A percentile compares a stretch with the other conserved stretches of the same genome.
Conservation (phyloP, 1,284 basidiomycete species). For the Cronartium quercuum region DNA sequence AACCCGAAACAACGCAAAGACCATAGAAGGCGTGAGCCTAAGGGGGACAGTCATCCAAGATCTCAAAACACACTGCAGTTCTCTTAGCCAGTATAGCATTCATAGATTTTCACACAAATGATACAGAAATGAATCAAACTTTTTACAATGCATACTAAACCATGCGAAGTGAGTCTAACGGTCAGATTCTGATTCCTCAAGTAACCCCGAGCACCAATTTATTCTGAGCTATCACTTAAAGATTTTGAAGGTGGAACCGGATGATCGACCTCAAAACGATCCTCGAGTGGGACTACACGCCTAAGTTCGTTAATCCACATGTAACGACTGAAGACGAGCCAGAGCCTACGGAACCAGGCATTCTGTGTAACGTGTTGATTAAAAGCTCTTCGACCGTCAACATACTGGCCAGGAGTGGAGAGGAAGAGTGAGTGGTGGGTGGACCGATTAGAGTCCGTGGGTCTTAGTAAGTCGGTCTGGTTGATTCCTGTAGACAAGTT, state of each 20-base stretch:
- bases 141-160: no score
- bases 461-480: not conserved
- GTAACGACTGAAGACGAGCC: conserved; percentile 14
- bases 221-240: no score
- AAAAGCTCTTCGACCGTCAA: conserved; percentile 7
- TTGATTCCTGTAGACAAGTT: not conserved
- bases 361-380: conserved; percentile 29
- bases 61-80: no score
- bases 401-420: conserved; percentile 8
- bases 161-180: no score
- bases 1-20: no score
- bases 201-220: no score
- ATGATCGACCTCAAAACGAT: not conserved
- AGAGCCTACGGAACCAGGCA: conserved; percentile 29
- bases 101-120: no score
- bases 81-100: no score
- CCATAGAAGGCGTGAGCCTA: no score
- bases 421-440: conserved; percentile 1
- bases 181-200: no score
- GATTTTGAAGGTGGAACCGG: not conserved
- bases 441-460: not conserved
- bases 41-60: no score
- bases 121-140: no score
- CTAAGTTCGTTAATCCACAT: conserved; percentile 36
- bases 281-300: not conserved